Base-by-base conservation (phyloP, 306 rosid genomes). In the Albizia julibrissin region DNA sequence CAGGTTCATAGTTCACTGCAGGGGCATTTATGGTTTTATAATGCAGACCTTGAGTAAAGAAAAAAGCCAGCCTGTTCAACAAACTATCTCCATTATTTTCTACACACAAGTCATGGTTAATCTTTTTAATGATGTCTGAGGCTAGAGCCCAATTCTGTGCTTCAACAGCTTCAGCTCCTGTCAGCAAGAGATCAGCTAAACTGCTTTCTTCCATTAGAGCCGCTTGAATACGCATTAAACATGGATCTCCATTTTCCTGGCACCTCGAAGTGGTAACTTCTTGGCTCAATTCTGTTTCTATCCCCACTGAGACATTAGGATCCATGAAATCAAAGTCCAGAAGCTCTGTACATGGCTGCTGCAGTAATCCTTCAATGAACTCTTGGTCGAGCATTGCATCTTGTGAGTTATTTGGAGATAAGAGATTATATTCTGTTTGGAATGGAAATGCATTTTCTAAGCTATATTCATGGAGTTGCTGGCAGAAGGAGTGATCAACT, bases 121-220 rank as follows among this genome's bases (percentile, higher is more conserved):
- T 89, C 83, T 85, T 87, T 69, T 81, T 72, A 15, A 90, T 83
- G 65, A 77, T 85, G 11, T 75, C 75, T 11, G 82, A 85, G 83
- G 87, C 91, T 34, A 90, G 82, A 34, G 42, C 10, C 78, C 81
- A 83, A 66, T 91, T 90, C 58, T 84, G 89, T 49, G 90, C 85
- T 84, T 90, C 91, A 82, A 90, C 88, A 61, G 96, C 96, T 82
- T 91, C 92, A 78, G 96, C 96, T 82, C 89, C 93, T 67, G 80
- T 79, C 80, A 90, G 59, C 76, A 91, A 79, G n/a, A 91, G 91
- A 88, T 91, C 92, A 58, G 65, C 84, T 72, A 91, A 79, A 64
- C 93, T 84, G 12, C 84, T 85, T 52, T 89, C 91, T 80, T 89
- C 89, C 93, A 88, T 91, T 76, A 88, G 67, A 75, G 87, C 89